phyloP scores from a whole-genome alignment of 306 rosid species.

The Leucaena leucocephala region DNA sequence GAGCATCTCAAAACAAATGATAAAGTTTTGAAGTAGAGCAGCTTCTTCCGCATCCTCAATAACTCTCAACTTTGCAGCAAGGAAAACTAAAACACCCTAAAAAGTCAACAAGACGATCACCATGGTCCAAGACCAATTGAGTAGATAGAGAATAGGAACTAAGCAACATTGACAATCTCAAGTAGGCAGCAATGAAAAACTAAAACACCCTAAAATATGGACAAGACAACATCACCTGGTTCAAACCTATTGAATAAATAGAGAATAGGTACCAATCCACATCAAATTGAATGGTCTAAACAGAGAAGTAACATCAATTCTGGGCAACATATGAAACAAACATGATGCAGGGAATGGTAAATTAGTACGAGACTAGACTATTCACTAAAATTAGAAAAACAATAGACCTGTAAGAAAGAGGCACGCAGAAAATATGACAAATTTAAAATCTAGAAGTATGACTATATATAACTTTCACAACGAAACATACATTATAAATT shows the following conservation, averaged over 20 bases:
- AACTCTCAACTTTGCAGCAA: slow-evolving; percentile 87
- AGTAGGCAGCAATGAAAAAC: slow-evolving; percentile 91
- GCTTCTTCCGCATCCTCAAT: slow-evolving; percentile 88
- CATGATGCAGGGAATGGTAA: slow-evolving; percentile 1
- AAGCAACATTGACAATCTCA: slow-evolving; percentile 55
- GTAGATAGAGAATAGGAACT: slow-evolving; percentile 16
- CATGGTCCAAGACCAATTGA: slow-evolving; percentile 7
- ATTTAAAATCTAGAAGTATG: background rate
- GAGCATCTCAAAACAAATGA: slow-evolving; percentile 97
- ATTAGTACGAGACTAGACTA: background rate
- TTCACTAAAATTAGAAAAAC: slow-evolving; percentile 3
- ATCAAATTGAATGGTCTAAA: slow-evolving; percentile 1
- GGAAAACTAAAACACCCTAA: slow-evolving; percentile 96
- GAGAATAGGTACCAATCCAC: slow-evolving; percentile 12
- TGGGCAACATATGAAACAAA: slow-evolving; percentile 11
- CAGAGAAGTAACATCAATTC: background rate
- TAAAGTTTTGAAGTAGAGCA: slow-evolving; percentile 85
- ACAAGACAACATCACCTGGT: slow-evolving; percentile 32
- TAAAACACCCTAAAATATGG: slow-evolving; percentile 76
- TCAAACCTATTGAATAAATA: slow-evolving; percentile 20
- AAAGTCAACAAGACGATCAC: slow-evolving; percentile 38
- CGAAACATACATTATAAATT: background rate
- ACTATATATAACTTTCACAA: background rate
- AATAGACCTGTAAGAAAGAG: background rate
- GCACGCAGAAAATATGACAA: background rate